Conservation (phyloP, 2,329 filamentous ascomycete species). For the Karstenula rhodostoma region DNA sequence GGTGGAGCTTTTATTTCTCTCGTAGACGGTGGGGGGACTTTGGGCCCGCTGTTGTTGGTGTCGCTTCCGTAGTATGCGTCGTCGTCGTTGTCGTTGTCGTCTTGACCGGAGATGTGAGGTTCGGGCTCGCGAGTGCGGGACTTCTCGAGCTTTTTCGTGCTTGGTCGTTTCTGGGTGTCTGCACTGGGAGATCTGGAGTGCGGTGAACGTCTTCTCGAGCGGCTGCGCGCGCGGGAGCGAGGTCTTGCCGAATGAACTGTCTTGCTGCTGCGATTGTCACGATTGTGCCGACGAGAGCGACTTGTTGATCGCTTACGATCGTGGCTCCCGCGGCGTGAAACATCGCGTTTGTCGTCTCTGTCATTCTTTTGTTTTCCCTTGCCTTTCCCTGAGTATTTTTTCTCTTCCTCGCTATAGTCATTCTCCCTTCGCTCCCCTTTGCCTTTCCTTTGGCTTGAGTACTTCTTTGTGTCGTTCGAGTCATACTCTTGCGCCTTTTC, state of each 20-base stretch:
- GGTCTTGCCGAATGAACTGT: neutral
- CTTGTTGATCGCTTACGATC: neutral
- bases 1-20: neutral
- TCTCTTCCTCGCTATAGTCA: neutral
- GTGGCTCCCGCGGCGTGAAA: neutral
- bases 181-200: neutral
- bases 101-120: neutral
- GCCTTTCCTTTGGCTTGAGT: neutral
- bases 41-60: neutral
- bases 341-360: neutral
- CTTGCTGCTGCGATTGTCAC: neutral
- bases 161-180: neutral
- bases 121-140: neutral
- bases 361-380: neutral
- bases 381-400: neutral
- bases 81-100: neutral
- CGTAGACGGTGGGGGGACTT: neutral
- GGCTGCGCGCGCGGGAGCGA: neutral
- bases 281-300: neutral
- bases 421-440: neutral
- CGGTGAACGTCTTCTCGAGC: neutral
- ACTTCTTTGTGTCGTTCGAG: neutral
- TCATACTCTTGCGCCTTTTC: neutral
- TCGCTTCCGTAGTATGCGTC: neutral
- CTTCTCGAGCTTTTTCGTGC: neutral